A percentile compares a stretch with the other conserved stretches of the same genome.
These are phyloP conservation scores for Alternaria infectoria DNA, from an alignment of 2,329 filamentous ascomycete genomes.

Conservation along the genomic window DNA sequence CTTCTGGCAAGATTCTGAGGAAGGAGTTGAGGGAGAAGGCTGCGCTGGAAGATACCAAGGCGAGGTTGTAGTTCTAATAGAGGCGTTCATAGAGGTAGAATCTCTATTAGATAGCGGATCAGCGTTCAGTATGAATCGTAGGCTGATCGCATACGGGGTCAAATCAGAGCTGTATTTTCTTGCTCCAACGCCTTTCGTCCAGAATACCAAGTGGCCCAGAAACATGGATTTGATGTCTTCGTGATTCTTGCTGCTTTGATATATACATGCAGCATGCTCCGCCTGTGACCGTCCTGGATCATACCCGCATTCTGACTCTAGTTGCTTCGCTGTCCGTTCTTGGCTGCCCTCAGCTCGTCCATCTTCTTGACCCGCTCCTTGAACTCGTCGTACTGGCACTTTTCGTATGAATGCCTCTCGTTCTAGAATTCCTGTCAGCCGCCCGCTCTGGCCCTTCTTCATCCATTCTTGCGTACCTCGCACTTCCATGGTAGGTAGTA, in stretches of 20 bases:
- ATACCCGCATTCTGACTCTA: too few relatives aligned
- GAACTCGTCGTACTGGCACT: conserved; percentile 99
- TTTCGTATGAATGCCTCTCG: conserved; percentile 97
- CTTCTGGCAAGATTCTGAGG: conserved; percentile 71
- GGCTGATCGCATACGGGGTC: neutral
- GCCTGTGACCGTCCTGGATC: too few relatives aligned
- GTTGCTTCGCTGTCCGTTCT: conserved; percentile 85
- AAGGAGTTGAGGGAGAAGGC: conserved; percentile 66
- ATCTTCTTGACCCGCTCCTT: conserved; percentile 99
- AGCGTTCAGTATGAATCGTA: neutral
- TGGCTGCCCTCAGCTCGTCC: conserved; percentile 89
- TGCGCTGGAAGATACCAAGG: conserved; percentile 32
- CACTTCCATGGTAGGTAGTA: conserved; percentile 99
- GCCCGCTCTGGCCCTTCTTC: neutral
- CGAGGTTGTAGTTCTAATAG: conserved; percentile 33
- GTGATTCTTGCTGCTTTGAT: conserved; percentile 29
- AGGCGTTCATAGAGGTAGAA: neutral
- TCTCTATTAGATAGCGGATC: neutral
- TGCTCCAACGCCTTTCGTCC: neutral
- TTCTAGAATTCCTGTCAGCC: conserved; percentile 62
- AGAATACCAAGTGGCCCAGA: neutral
- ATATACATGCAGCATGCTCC: conserved; percentile 42
- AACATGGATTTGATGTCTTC: neutral
- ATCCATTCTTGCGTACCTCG: conserved; percentile 67
- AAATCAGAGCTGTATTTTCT: neutral